These are phyloP conservation scores for Thraustotheca clavata DNA, from an alignment of 352 stramenopile genomes.

Conservation along the genomic window DNA sequence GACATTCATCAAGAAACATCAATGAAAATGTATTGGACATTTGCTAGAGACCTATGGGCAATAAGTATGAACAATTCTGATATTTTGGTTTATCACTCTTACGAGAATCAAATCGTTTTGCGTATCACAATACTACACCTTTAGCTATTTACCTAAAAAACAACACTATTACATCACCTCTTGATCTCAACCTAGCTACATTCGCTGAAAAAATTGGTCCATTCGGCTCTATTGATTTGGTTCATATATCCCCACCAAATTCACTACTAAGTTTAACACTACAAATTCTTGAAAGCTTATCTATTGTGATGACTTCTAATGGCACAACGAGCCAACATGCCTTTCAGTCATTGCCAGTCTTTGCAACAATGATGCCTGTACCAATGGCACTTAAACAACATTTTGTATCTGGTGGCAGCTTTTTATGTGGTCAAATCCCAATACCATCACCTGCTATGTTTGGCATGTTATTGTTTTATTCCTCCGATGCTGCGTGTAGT, in stretches of 20 bases:
- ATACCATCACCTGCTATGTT: no score
- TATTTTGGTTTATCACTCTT: background rate
- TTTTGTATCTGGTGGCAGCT: background rate
- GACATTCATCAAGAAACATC: background rate
- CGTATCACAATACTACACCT: conserved; percentile 1
- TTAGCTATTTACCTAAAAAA: background rate
- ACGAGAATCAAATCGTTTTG: background rate
- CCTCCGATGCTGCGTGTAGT: background rate
- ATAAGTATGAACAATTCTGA: background rate
- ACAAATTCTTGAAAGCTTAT: background rate
- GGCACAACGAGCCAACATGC: background rate
- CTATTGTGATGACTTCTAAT: no score
- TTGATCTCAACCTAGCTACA: background rate
- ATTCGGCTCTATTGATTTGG: conserved; percentile 11
- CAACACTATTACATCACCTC: background rate
- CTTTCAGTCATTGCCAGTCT: background rate
- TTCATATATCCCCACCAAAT: background rate
- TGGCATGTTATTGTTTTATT: background rate
- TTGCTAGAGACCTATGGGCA: conserved; percentile 10
- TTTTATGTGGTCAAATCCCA: background rate
- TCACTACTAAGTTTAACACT: background rate
- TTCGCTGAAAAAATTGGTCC: background rate
- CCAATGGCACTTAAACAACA: background rate
- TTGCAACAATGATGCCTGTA: background rate
- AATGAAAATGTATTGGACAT: conserved; percentile 13